Evolutionary conservation across 1,284 basidiomycete species (phyloP).

Genomic region (Cronartium ribicola): DNA sequence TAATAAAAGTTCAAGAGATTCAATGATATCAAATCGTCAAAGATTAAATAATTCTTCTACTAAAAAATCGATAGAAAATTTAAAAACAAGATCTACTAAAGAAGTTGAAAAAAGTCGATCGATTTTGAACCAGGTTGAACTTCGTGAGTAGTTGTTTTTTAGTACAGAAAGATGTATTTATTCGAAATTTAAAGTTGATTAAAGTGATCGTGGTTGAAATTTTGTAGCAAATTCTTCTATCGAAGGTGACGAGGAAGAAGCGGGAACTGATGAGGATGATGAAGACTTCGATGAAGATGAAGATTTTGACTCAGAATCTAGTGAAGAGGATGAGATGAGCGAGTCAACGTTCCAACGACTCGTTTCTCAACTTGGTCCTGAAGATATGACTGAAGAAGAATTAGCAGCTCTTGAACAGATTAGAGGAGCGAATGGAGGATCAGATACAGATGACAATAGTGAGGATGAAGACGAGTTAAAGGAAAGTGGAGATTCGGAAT

Average conservation of each 20-base stretch:
- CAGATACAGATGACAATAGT: background rate
- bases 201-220: background rate
- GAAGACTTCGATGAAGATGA: background rate
- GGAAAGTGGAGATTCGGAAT: background rate
- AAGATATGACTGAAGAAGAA: conserved; percentile 7
- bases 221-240: background rate
- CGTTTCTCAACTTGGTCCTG: background rate
- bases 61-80: background rate
- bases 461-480: background rate
- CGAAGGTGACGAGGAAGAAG: background rate
- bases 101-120: background rate
- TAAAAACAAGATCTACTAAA: background rate
- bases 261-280: background rate
- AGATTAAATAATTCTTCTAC: background rate
- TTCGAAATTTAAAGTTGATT: no score
- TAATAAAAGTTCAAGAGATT: background rate
- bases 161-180: no score
- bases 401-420: background rate
- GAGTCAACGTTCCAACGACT: conserved; percentile 1
- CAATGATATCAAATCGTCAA: background rate
- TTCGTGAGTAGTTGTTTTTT: no score
- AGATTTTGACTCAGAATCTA: background rate
- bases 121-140: no score
- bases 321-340: background rate
- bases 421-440: background rate